These are phyloP conservation scores for Akanthomyces uredinophilus DNA, from an alignment of 2,329 filamentous ascomycete genomes.

Conservation along the genomic window DNA sequence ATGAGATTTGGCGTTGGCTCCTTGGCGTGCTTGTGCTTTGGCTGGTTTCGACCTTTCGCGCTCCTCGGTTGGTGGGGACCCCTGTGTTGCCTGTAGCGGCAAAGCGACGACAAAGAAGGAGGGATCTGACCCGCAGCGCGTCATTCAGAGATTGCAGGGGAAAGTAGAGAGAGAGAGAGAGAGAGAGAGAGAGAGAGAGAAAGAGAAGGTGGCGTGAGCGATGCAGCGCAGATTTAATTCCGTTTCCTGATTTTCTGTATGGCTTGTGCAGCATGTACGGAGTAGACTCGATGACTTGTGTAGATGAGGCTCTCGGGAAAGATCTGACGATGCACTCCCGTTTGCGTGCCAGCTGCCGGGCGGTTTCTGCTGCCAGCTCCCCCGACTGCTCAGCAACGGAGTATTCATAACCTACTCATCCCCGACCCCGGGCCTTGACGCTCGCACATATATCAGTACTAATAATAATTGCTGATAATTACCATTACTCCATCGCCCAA, in stretches of 20 bases:
- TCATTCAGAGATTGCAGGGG: neutral
- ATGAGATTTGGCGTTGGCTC: neutral
- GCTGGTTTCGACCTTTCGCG: neutral
- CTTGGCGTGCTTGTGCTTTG: no score
- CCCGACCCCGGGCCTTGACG: neutral
- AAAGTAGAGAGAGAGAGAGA: neutral
- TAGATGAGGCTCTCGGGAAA: neutral
- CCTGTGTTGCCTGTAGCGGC: neutral
- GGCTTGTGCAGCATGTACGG: neutral
- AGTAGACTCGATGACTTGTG: neutral
- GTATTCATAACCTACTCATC: neutral
- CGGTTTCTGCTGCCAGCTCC: neutral
- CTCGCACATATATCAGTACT: no score
- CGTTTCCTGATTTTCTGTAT: neutral
- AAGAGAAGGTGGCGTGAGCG: neutral
- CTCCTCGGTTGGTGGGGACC: slow-evolving; percentile 5
- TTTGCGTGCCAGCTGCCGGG: neutral
- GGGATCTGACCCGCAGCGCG: slow-evolving; percentile 3
- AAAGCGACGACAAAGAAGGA: neutral
- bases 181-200: neutral
- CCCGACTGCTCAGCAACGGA: neutral
- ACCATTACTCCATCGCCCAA: no score
- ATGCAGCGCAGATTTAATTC: neutral
- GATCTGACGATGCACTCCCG: neutral
- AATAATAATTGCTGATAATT: no score